Evolutionary conservation across 805 yeast species (phyloP).

Genomic region (Metschnikowia lachancei): DNA sequence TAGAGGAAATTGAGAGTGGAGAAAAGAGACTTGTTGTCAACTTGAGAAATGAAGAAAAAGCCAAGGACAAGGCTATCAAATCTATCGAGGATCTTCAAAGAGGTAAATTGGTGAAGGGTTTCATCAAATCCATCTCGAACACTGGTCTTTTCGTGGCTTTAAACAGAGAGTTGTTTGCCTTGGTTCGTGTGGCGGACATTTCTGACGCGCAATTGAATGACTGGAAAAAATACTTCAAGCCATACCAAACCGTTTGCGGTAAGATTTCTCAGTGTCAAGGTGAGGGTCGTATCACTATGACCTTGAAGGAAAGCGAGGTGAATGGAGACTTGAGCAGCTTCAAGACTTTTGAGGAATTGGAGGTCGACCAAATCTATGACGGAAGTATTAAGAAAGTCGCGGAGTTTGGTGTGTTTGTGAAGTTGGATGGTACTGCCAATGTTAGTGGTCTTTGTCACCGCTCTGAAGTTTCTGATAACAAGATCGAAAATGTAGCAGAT

Average conservation of each 20-base stretch:
- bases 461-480: slow-evolving; percentile 75
- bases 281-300: slow-evolving; percentile 66
- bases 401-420: slow-evolving; percentile 89
- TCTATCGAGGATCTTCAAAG: slow-evolving; percentile 53
- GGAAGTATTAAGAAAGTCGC: slow-evolving; percentile 77
- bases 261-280: slow-evolving; percentile 62
- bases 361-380: slow-evolving; percentile 67
- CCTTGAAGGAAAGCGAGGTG: slow-evolving; percentile 78
- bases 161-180: slow-evolving; percentile 68
- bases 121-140: slow-evolving; percentile 68
- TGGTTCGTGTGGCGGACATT: slow-evolving; percentile 76
- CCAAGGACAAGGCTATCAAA: slow-evolving; percentile 50
- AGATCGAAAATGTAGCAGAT: slow-evolving; percentile 53
- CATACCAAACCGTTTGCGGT: slow-evolving; percentile 72
- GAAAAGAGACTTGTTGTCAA: slow-evolving; percentile 60
- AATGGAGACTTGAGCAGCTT: slow-evolving; percentile 61
- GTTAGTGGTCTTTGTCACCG: slow-evolving; percentile 86
- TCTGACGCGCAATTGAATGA: slow-evolving; percentile 81
- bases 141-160: slow-evolving; percentile 76
- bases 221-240: slow-evolving; percentile 76
- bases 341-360: slow-evolving; percentile 64
- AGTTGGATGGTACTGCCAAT: slow-evolving; percentile 67
- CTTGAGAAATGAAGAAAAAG: slow-evolving; percentile 49
- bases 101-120: slow-evolving; percentile 81
- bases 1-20: slow-evolving; percentile 46